Base-by-base conservation (phyloP, 306 rosid genomes). In the Cicer arietinum region DNA sequence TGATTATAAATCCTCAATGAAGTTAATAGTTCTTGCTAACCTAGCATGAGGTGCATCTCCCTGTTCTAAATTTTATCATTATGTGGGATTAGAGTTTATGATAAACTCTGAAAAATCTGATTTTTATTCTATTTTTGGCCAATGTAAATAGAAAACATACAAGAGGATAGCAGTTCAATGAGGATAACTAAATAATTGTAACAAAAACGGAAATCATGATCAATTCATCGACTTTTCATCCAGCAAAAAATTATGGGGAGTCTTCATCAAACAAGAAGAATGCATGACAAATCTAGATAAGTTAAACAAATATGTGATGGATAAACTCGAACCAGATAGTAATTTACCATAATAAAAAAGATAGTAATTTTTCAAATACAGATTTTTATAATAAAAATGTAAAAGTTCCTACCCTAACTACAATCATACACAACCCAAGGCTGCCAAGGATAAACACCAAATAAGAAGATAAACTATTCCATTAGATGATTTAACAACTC, bases 391-490 rank as follows among this genome's bases (percentile, higher is more conserved):
- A 44, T 51, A 69, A 69, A 63, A 75, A 52, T 63, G 70, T 20
- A 10, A 14, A 46, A 74, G 64, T 71, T 37, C 40, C 67, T 59
- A 51, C 44, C 44, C 75, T 81, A 76, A 76, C 82, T 67, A 79
- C 84, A 67, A 71, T 67, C 80, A 75, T 79, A 72, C 82, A 79
- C 14, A 45, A 76, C 65, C 8, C 59, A 42, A 10, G 54, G 64
- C 53, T 67, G 44, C 69, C 61, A 22, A 10, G 40, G 75, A 42
- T 64, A 75, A 40, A 78, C 71, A 61, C 6, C 79, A 78, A 69
- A 22, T 35, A 44, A 67, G 73, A 74, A 6, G 77, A 82, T 67
- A 66, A 73, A 82, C 52, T 43, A 72, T 51, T 66, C 50, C 77
- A 60, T 60, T 71, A 67, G 59, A 42, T 51, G 75, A 72, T 71